phyloP scores from a whole-genome alignment of 75 land plant species.

The Pseudotsuga menziesii region DNA sequence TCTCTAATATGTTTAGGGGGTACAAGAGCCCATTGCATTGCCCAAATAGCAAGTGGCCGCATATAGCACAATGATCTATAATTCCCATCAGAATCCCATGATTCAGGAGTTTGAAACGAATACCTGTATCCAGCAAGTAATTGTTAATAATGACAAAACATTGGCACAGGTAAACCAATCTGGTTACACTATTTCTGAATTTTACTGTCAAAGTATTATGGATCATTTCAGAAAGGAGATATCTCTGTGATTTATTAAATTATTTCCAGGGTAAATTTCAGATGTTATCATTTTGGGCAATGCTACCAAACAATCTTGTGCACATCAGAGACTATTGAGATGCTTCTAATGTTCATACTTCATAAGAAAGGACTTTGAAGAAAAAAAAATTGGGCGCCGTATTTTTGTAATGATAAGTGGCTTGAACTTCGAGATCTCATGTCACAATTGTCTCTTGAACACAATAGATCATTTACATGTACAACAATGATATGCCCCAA shows the following conservation, averaged over 20 bases:
- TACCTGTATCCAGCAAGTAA: conserved; percentile 41
- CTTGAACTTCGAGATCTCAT: background rate
- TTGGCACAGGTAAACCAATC: background rate
- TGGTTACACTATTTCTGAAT: background rate
- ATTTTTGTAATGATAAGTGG: background rate
- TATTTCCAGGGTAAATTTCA: no score
- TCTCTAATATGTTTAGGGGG: conserved; percentile 37
- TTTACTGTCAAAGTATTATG: background rate
- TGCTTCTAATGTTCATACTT: background rate
- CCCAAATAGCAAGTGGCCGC: conserved; percentile 98
- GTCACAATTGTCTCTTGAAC: background rate
- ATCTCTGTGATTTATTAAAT: no score
- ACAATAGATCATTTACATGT: background rate
- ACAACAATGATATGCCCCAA: background rate
- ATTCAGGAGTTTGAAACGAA: conserved; percentile 95
- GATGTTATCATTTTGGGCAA: no score
- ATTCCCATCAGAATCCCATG: conserved; percentile 65
- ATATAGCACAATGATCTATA: conserved; percentile 85
- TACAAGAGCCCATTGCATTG: conserved; percentile 96
- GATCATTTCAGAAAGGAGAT: no score
- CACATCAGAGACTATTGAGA: background rate
- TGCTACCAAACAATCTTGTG: no score
- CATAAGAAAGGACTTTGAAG: background rate
- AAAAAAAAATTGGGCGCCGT: background rate
- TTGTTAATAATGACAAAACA: background rate